These are phyloP conservation scores for Luffa acutangula DNA, from an alignment of 306 rosid species.

Conservation along the genomic window DNA sequence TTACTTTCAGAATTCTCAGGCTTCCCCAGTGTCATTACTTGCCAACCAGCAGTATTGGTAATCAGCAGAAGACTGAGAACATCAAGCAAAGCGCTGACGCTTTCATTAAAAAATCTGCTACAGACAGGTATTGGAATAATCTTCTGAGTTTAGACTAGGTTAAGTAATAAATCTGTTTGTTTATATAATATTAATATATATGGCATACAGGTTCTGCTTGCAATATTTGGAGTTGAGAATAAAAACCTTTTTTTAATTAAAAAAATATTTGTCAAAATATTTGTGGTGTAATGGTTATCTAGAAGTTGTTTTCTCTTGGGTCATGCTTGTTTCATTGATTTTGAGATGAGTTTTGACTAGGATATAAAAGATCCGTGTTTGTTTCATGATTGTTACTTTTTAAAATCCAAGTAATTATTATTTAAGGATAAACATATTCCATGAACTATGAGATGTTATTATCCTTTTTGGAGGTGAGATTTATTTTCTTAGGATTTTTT, in stretches of 20 bases:
- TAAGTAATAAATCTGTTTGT: not conserved
- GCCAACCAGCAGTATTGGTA: slow-evolving; percentile 24
- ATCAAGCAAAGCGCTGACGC: slow-evolving; percentile 20
- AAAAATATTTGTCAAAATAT: not conserved
- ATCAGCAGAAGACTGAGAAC: slow-evolving; percentile 22
- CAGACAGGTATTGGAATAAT: slow-evolving; percentile 41
- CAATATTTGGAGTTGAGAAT: not conserved
- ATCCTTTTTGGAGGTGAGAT: no score
- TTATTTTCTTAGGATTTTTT: no score
- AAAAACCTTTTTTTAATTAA: not conserved
- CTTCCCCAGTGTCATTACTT: slow-evolving; percentile 69
- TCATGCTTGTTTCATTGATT: no score
- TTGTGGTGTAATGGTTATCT: not conserved
- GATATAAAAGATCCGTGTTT: no score
- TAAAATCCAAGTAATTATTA: no score
- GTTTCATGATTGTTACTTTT: no score
- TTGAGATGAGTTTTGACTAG: no score
- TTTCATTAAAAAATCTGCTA: slow-evolving; percentile 28
- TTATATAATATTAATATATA: not conserved
- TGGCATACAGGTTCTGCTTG: not conserved
- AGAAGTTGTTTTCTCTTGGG: not conserved
- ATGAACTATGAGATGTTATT: no score
- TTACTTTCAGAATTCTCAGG: slow-evolving; percentile 42
- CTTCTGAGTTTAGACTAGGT: not conserved
- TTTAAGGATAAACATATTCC: no score